These are phyloP conservation scores for barrel medic (Medicago truncatula) DNA, from an alignment of 306 rosid species.

Conservation along the genomic window DNA sequence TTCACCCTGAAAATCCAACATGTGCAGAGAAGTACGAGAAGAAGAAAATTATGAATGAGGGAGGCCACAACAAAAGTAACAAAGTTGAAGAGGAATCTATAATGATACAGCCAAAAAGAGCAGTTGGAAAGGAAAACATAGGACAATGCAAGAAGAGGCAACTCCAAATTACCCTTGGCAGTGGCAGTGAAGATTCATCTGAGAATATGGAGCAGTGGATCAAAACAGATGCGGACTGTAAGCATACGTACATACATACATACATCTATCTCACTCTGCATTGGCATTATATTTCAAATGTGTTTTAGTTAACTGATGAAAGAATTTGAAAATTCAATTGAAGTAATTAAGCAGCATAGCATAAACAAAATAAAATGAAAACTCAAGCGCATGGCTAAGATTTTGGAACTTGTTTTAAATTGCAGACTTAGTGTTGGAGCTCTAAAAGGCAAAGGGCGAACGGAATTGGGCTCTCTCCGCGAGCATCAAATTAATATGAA, in stretches of 20 bases:
- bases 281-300: too few species aligned
- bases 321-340: neutral
- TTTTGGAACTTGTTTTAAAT: neutral
- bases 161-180: neutral
- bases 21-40: conserved; percentile 45
- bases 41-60: conserved; percentile 57
- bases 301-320: too few species aligned
- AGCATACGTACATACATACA: conserved; percentile 43
- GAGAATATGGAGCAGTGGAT: conserved; percentile 87
- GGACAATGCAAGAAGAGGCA: conserved; percentile 33
- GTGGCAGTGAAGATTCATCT: conserved; percentile 56
- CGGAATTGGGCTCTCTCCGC: neutral
- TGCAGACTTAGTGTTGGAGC: conserved; percentile 89
- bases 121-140: conserved; percentile 45
- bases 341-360: neutral
- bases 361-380: neutral
- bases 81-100: neutral
- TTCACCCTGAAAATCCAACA: conserved; percentile 73
- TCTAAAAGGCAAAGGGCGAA: conserved; percentile 47
- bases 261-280: too few species aligned
- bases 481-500: too few species aligned
- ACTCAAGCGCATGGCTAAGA: neutral
- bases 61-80: conserved; percentile 37
- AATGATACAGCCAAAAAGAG: too few species aligned
- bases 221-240: conserved; percentile 93